These are phyloP conservation scores for Mitosporidium daphniae DNA, from an alignment of 371 early-diverging fungal species.

Conservation along the genomic window DNA sequence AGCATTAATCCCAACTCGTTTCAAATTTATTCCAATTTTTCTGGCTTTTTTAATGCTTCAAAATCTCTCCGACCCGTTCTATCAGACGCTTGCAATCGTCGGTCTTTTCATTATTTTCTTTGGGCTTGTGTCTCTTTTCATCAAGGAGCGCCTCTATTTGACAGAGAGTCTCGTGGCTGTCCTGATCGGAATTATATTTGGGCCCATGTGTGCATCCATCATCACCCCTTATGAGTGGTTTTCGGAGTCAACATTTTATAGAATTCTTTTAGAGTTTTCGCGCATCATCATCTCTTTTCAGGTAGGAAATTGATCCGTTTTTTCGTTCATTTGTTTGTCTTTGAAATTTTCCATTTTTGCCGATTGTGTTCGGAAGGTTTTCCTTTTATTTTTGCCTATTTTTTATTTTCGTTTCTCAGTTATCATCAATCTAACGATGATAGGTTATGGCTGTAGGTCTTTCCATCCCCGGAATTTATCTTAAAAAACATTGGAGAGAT, in stretches of 20 bases:
- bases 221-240: not conserved
- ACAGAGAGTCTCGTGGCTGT: conserved; percentile 60
- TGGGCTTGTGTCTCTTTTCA: conserved; percentile 45
- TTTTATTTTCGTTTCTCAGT: too few species aligned
- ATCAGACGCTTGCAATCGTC: conserved; percentile 6
- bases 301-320: too few species aligned
- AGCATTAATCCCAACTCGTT: too few species aligned
- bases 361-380: too few species aligned
- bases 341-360: too few species aligned
- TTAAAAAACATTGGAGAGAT: conserved; percentile 11
- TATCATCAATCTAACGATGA: too few species aligned
- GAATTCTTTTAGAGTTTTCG: conserved; percentile 6
- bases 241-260: conserved; percentile 1
- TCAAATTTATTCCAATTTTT: too few species aligned
- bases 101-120: conserved; percentile 46
- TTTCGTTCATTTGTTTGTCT: too few species aligned
- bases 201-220: conserved; percentile 11
- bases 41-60: too few species aligned
- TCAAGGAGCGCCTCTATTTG: conserved; percentile 52
- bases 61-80: too few species aligned
- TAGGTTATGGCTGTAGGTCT: conserved; percentile 8
- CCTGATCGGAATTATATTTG: conserved; percentile 44
- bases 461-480: conserved; percentile 6
- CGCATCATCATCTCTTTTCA: conserved; percentile 8
- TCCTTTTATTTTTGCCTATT: too few species aligned